Conservation (phyloP, 1,284 basidiomycete species). For the Cutaneotrichosporon sp. region DNA sequence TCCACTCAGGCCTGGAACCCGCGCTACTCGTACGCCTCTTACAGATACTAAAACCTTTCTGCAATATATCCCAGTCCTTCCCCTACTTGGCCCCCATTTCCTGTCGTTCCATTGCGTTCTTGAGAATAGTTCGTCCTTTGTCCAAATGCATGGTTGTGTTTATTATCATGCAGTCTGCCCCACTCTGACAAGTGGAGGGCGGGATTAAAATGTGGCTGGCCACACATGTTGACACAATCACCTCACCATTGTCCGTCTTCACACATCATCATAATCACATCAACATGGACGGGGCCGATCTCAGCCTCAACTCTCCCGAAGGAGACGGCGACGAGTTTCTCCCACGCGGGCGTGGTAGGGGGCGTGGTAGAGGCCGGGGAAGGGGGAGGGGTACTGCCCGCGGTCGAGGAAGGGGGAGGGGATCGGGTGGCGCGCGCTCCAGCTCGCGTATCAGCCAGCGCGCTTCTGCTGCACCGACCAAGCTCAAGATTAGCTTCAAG, state of each 20-base stretch:
- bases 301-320: constrained; percentile 11
- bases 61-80: neutral
- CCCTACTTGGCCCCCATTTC: too few species aligned
- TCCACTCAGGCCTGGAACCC: neutral
- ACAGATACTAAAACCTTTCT: neutral
- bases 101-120: too few species aligned
- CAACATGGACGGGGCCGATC: neutral
- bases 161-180: neutral
- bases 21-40: constrained; percentile 21
- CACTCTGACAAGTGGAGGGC: neutral
- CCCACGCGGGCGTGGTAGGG: constrained; percentile 15
- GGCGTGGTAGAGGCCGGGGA: constrained; percentile 26
- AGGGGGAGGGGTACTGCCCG: constrained; percentile 16
- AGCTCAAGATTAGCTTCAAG: constrained; percentile 47
- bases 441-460: constrained; percentile 26
- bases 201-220: neutral
- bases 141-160: neutral
- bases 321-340: constrained; percentile 7
- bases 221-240: neutral
- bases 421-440: constrained; percentile 13
- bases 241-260: neutral
- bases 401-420: constrained; percentile 21
- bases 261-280: neutral
- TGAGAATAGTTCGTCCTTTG: neutral
- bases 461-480: constrained; percentile 19